Conservation (phyloP, 129 eudicot species). For the Flaveria linearis region DNA sequence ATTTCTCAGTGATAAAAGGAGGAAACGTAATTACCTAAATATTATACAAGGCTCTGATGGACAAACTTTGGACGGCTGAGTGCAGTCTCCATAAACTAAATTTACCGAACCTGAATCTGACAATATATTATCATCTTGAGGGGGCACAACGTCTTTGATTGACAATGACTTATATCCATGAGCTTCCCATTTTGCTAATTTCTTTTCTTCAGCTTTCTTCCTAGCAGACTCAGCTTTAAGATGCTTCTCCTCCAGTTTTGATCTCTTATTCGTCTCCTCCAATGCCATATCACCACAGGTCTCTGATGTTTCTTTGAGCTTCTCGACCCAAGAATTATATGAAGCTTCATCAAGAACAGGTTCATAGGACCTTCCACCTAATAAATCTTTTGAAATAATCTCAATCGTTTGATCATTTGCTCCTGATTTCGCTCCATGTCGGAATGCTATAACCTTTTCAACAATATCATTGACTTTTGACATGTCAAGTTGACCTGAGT, state of each 20-base stretch:
- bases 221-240: conserved; percentile 62
- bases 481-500: conserved; percentile 43
- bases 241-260: conserved; percentile 56
- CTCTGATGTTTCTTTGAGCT: conserved; percentile 65
- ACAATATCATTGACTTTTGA: conserved; percentile 54
- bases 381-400: conserved; percentile 42
- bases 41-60: conserved; percentile 66
- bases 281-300: conserved; percentile 23
- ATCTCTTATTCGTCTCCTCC: conserved; percentile 51
- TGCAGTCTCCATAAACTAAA: conserved; percentile 95
- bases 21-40: conserved; percentile 55
- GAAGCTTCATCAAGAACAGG: conserved; percentile 79
- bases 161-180: conserved; percentile 74
- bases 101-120: conserved; percentile 70
- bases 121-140: conserved; percentile 41
- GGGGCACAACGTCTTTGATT: conserved; percentile 46
- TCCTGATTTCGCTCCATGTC: conserved; percentile 46
- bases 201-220: conserved; percentile 85
- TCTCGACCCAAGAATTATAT: conserved; percentile 81
- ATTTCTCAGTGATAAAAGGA: neutral
- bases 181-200: conserved; percentile 82
- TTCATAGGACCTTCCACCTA: conserved; percentile 46
- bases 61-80: conserved; percentile 61
- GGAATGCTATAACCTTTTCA: conserved; percentile 62
- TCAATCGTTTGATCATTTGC: conserved; percentile 44